phyloP scores from a whole-genome alignment of 139 green algal species.

The Chlamydomonas sp. region DNA sequence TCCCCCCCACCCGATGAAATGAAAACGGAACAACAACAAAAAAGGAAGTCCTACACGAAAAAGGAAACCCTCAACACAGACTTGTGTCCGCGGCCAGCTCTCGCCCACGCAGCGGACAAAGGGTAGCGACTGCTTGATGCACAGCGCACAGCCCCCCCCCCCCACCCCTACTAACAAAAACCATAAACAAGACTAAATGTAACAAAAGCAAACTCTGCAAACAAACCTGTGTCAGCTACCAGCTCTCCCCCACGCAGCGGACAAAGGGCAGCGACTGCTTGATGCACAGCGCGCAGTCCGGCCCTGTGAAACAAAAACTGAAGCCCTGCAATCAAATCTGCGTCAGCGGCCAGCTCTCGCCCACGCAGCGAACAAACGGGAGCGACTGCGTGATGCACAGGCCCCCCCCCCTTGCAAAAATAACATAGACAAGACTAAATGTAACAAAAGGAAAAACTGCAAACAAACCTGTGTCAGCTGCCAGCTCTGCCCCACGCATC shows the following conservation, averaged over 20 bases:
- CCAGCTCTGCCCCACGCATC: not conserved
- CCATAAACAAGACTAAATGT: not conserved
- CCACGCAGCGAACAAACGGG: slow-evolving; percentile 87
- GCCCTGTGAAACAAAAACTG: too few relatives aligned
- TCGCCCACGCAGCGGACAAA: not conserved
- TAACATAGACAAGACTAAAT: not conserved
- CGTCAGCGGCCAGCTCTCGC: slow-evolving; percentile 85
- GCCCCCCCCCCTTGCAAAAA: not conserved
- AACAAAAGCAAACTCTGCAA: not conserved
- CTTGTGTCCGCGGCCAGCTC: not conserved
- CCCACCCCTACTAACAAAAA: not conserved
- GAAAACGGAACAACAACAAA: not conserved
- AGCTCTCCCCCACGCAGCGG: not conserved
- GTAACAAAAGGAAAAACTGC: not conserved
- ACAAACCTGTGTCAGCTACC: not conserved
- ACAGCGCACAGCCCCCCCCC: too few relatives aligned
- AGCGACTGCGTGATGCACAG: slow-evolving; percentile 80
- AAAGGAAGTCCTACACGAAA: not conserved
- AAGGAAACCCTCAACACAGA: not conserved
- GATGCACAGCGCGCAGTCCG: too few relatives aligned
- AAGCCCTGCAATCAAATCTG: slow-evolving; percentile 40
- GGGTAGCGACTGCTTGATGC: not conserved
- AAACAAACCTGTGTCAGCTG: not conserved
- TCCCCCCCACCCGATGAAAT: not conserved
- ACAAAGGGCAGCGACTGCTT: slow-evolving; percentile 1